Evolutionary conservation across 176 grass and related monocot species (phyloP).

Genomic region (Leersia perrieri): DNA sequence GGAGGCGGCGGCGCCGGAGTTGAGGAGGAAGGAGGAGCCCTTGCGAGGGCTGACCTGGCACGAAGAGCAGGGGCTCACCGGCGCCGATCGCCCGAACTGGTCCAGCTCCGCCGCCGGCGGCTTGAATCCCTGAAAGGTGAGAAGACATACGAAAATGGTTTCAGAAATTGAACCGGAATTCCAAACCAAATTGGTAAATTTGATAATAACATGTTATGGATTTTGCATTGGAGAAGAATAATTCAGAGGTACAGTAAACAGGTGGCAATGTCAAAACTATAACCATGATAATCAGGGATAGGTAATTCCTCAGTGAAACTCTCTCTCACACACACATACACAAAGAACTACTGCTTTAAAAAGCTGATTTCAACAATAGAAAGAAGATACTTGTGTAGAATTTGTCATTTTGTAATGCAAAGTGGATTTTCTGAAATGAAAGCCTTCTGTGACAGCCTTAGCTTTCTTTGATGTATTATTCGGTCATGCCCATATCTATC

Average conservation of each 20-base stretch:
- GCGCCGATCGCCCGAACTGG: slow-evolving; percentile 25
- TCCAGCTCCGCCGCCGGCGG: slow-evolving; percentile 36
- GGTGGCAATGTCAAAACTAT: not conserved
- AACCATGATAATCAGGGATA: no score
- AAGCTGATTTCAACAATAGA: not conserved
- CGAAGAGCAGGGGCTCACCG: slow-evolving; percentile 55
- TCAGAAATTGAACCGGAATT: not conserved
- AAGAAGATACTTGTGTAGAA: not conserved
- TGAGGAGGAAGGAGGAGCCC: slow-evolving; percentile 46
- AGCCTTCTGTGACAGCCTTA: slow-evolving; percentile 28
- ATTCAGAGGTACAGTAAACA: not conserved
- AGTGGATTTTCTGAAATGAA: slow-evolving; percentile 7
- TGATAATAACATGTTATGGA: not conserved
- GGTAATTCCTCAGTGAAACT: not conserved
- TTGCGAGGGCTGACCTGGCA: slow-evolving; percentile 16
- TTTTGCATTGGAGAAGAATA: not conserved
- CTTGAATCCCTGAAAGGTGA: slow-evolving; percentile 66
- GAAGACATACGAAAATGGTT: not conserved
- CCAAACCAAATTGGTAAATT: not conserved
- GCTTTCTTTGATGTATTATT: slow-evolving; percentile 36
- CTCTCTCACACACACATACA: no score
- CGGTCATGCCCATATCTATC: slow-evolving; percentile 30
- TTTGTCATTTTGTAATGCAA: slow-evolving; percentile 25
- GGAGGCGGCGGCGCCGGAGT: no score
- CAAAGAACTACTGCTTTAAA: not conserved